Base-by-base conservation (phyloP, 1,284 basidiomycete species). In the Vanrija sp. region DNA sequence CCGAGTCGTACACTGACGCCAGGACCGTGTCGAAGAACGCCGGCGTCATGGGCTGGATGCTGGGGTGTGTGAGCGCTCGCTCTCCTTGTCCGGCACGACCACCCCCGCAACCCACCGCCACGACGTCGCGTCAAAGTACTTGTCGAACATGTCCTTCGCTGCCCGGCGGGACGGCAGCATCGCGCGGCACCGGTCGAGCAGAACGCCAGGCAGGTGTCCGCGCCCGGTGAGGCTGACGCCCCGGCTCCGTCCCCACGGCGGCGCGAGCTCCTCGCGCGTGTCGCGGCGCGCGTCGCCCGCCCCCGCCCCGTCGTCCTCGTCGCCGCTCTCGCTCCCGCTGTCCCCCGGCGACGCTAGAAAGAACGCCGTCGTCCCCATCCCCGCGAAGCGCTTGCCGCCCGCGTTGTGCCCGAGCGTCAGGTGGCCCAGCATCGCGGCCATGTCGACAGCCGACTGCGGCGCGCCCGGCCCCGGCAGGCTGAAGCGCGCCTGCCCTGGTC, bases 281-380 rank as follows among this genome's bases (percentile, higher is more conserved):
- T 44, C 29, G 9, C 34, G 42, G 18, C 38, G 46, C 34, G 7
- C 50, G 38, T n/a, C 50, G 39, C 46, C 21, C 21, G 7, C 50
- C 34, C 21, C 50, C 39, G 46, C n/a, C n/a, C n/a, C 49, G 39
- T 29, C 42, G 28, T 44, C 56, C 29, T 61, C 60, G 39, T 55
- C 50, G 28, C 26, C 46, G 21, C 38, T 49, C 34, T 14, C 40
- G 25, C 16, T 18, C 46, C 46, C 53, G 46, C 51, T 52, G 43
- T 43, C 46, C n/a, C 47, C 48, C 1, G 55, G 55, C 14, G 50
- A 52, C 7, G 50, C 49, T 15, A 61, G 50, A 45, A 58, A 61
- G 56, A 61, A 61, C 21, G 60, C 56, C 6, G 60, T 54, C 43
- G 60, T 57, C 15, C 51, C 60, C 46, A 57, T 58, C 4, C 56